Base-by-base conservation (phyloP, 495 filamentous ascomycete species). In the Staphylotrichum longicolle region DNA sequence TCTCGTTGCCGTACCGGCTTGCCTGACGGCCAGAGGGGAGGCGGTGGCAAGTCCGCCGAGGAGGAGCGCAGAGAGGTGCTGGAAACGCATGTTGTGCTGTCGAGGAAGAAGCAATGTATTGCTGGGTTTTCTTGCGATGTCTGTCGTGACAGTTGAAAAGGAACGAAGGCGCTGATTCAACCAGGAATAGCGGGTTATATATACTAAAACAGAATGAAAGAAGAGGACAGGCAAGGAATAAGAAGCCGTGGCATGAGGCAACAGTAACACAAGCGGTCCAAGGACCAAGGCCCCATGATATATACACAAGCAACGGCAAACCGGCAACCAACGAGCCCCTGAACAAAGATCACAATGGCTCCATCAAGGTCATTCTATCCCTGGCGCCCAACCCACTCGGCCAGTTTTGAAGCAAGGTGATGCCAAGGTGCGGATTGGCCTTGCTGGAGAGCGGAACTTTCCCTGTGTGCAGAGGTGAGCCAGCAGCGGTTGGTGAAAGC, bases 61-160 rank as follows among this genome's bases (percentile, higher is more conserved):
- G 60, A 68, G 51, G 32, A 67, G 11, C 4, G 55, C 20, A 3
- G 63, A 59, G 37, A 65, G 4, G 30, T 30, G 5, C 46, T 58
- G 56, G 27, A 32, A 3, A 37, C 55, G 63, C 63, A 66, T 64
- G 42, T 46, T 60, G 61, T 27, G 27, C 32, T 53, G 46, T 12
- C 20, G 20, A 27, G 20, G 20, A 27, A 27, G 20, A 27, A 27
- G 20, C 20, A 27, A 27, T 27, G n/a, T 20, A 14, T 30, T 6
- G 34, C 32, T 40, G n/a, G 32, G 9, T n/a, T n/a, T 15, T 40
- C 12, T 42, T 45, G 52, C 3, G 20, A 34, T 20, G 14, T 47
- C 27, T 35, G 4, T n/a, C 9, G 42, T 37, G 34, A 47, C 8
- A 39, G 37, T 39, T 39, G 42, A 4, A 34, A n/a, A 14, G 53